Evolutionary conservation across 345 rosid genomes (phyloP), one percentile per base, ranked within the genome.

Genomic region (Populus deltoides): DNA sequence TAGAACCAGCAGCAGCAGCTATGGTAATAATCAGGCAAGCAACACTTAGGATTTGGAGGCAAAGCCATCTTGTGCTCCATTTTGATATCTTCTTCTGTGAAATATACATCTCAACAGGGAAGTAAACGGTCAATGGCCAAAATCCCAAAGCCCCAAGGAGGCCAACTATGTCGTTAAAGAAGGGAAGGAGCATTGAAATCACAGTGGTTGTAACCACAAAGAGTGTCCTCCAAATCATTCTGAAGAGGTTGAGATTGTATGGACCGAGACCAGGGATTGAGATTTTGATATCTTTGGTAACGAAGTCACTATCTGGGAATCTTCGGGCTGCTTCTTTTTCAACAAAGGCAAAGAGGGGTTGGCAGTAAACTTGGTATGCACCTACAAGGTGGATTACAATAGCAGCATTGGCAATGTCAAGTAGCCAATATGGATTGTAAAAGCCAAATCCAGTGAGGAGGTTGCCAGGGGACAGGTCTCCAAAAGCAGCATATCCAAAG

Each of bases 311-410:
- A 29, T 91, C 92, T 1, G 93, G 93, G 82, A 43, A 92, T 75
- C 79, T 78, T 29, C 74, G 76, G 2, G 75, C 57, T 1, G 93
- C 92, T 53, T 68, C 11, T 72, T 87, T 91, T 80, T 95, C 99
- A 1, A 95, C 61, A 84, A 95, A 95, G 27, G 94, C 89, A 35
- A 88, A 94, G 24, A 93, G 82, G 68, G 98, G 98, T 79, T 94
- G 98, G 83, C 94, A 90, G 83, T 43, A 93, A 71, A 95, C 98
- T 81, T 95, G 99, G 89, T 95, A 95, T 10, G 97, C 98, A 24
- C 97, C 98, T 1, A 93, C 82, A 25, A 93, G 90, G 87, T 95
- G 99, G 77, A 93, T 78, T 0, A 93, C 89, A 35, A 94, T 90
- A 66, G 98, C 97, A 3, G 84, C 83, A 65, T 94, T 94, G 8